Evolutionary conservation across 768 basidiomycete species (phyloP).

Genomic region (Leccinellum albellum): DNA sequence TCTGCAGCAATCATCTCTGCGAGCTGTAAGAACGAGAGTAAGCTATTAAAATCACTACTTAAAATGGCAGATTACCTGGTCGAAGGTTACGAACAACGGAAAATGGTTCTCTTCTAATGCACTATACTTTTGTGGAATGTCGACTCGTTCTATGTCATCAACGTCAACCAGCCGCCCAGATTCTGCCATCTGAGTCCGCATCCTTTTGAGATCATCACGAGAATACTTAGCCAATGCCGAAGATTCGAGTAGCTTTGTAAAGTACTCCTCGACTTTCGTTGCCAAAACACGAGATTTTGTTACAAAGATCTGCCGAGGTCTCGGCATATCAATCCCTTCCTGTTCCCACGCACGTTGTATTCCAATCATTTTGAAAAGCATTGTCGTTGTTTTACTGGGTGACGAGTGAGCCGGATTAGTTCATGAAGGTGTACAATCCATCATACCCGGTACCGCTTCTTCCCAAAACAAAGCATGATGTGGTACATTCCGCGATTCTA

Average conservation of each 20-base stretch:
- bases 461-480: conserved; percentile 64
- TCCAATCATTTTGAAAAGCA: conserved; percentile 72
- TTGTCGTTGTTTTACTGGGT: conserved; percentile 67
- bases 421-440: neutral
- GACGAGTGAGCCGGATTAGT: neutral
- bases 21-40: conserved; percentile 12
- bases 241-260: conserved; percentile 46
- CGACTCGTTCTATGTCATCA: conserved; percentile 24
- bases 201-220: conserved; percentile 36
- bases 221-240: conserved; percentile 35
- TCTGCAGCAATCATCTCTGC: conserved; percentile 27
- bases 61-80: conserved; percentile 41
- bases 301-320: conserved; percentile 67
- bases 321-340: conserved; percentile 30
- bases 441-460: conserved; percentile 70
- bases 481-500: conserved; percentile 53
- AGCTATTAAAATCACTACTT: neutral
- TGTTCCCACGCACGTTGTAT: conserved; percentile 55
- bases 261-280: conserved; percentile 69
- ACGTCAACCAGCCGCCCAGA: conserved; percentile 31
- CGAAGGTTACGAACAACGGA: conserved; percentile 66
- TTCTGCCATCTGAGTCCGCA: conserved; percentile 19
- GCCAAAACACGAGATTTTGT: conserved; percentile 67
- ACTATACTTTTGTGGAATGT: conserved; percentile 48
- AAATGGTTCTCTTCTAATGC: conserved; percentile 58